These are phyloP conservation scores for Diplodia mutila DNA, from an alignment of 2,329 filamentous ascomycete genomes.

Conservation along the genomic window DNA sequence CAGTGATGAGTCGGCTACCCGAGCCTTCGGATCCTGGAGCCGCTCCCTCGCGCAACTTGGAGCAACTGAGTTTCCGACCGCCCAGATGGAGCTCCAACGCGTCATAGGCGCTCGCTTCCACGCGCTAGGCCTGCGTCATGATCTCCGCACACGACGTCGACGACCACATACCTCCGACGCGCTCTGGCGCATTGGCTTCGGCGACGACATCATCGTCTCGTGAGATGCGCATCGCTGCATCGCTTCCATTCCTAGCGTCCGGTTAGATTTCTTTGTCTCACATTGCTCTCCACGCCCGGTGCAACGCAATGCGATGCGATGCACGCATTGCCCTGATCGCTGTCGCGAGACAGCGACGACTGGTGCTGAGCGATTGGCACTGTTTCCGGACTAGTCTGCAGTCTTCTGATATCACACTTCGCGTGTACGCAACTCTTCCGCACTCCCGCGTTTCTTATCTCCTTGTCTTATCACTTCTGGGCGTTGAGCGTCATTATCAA, in stretches of 20 bases:
- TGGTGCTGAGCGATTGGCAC: slow-evolving; percentile 7
- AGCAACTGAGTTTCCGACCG: slow-evolving; percentile 3
- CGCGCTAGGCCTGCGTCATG: slow-evolving; percentile 23
- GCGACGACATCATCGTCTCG: slow-evolving; percentile 17
- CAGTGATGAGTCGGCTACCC: slow-evolving; percentile 18
- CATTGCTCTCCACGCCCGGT: neutral
- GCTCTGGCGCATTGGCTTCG: neutral
- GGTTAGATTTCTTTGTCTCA: slow-evolving; percentile 14
- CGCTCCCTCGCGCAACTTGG: slow-evolving; percentile 11
- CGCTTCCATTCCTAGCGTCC: slow-evolving; percentile 5
- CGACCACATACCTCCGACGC: slow-evolving; percentile 12
- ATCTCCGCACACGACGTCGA: slow-evolving; percentile 23
- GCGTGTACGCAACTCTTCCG: neutral
- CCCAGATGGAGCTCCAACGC: slow-evolving; percentile 12
- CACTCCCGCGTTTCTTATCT: slow-evolving; percentile 3
- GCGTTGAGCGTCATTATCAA: slow-evolving; percentile 17
- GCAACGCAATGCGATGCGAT: slow-evolving; percentile 12
- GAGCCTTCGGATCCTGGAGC: slow-evolving; percentile 19
- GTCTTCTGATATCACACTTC: slow-evolving; percentile 1
- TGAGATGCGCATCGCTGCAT: slow-evolving; percentile 13
- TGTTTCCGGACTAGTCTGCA: neutral
- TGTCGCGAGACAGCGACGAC: neutral
- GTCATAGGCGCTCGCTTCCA: slow-evolving; percentile 21
- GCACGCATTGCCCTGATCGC: slow-evolving; percentile 1
- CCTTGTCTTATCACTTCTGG: neutral